Percentiles rank a stretch among this genome's conserved stretches.
Conservation (phyloP, 805 yeast genomes). For the Grigorovia yakushimaensis region DNA sequence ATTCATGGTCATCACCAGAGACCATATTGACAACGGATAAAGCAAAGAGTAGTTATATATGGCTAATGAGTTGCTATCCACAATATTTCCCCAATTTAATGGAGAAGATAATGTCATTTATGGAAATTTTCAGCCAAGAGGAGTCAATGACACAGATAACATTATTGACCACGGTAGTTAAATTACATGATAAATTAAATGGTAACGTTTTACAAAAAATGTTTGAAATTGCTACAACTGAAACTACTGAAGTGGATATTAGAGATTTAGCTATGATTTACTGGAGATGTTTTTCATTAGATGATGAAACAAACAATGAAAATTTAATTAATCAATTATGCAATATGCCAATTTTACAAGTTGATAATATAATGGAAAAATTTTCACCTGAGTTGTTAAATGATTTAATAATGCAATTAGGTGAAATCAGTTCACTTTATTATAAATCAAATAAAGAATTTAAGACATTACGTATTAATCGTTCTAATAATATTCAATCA, state of each 20-base stretch:
- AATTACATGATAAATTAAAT: constrained; percentile 35
- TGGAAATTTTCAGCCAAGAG: constrained; percentile 46
- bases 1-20: constrained; percentile 37
- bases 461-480: constrained; percentile 16
- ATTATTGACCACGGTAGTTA: constrained; percentile 52
- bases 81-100: constrained; percentile 46
- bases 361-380: constrained; percentile 60
- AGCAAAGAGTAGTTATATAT: constrained; percentile 46
- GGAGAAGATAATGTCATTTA: constrained; percentile 36
- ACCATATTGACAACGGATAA: constrained; percentile 37
- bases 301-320: constrained; percentile 15
- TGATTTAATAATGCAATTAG: constrained; percentile 62
- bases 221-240: constrained; percentile 48
- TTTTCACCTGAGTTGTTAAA: constrained; percentile 62
- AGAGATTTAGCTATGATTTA: constrained; percentile 72
- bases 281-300: constrained; percentile 62
- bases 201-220: constrained; percentile 47
- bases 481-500: constrained; percentile 30
- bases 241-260: constrained; percentile 64
- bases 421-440: constrained; percentile 81
- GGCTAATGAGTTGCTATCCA: constrained; percentile 67
- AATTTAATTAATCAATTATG: constrained; percentile 20
- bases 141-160: constrained; percentile 54
- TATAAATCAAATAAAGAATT: constrained; percentile 61
- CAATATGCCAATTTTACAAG: constrained; percentile 47